Percentiles rank a stretch among this genome's conserved stretches.
Evolutionary conservation across 306 rosid genomes (phyloP).

Genomic region (Sesbania bispinosa): DNA sequence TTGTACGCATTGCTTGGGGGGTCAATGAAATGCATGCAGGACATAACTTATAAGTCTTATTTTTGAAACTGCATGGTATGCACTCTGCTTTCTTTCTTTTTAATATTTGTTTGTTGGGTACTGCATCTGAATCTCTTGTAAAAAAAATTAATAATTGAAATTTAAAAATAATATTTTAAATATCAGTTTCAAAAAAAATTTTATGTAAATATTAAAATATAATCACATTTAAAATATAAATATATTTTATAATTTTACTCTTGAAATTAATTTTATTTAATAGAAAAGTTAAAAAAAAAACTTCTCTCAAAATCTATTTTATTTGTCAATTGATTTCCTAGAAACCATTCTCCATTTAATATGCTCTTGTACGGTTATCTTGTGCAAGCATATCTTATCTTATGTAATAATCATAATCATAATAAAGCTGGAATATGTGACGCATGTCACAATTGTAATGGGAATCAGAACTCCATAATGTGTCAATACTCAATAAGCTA

Average conservation of each 20-base stretch:
- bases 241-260: too few relatives aligned
- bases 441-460: neutral
- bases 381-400: neutral
- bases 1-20: neutral
- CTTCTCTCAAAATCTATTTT: too few relatives aligned
- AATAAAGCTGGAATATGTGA: neutral
- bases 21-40: constrained; percentile 9
- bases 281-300: too few relatives aligned
- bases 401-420: neutral
- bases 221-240: too few relatives aligned
- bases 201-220: too few relatives aligned
- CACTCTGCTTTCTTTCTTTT: too few relatives aligned
- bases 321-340: too few relatives aligned
- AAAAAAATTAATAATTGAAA: too few relatives aligned
- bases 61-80: neutral
- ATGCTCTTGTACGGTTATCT: neutral
- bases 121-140: neutral
- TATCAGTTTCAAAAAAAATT: too few relatives aligned
- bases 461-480: neutral
- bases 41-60: neutral
- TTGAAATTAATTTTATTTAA: too few relatives aligned
- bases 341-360: too few relatives aligned
- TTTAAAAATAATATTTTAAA: too few relatives aligned
- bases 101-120: neutral
- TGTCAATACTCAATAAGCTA: neutral